Evolutionary conservation across 1,139 yeast genomes (phyloP).

Genomic region (Candida albicans): DNA sequence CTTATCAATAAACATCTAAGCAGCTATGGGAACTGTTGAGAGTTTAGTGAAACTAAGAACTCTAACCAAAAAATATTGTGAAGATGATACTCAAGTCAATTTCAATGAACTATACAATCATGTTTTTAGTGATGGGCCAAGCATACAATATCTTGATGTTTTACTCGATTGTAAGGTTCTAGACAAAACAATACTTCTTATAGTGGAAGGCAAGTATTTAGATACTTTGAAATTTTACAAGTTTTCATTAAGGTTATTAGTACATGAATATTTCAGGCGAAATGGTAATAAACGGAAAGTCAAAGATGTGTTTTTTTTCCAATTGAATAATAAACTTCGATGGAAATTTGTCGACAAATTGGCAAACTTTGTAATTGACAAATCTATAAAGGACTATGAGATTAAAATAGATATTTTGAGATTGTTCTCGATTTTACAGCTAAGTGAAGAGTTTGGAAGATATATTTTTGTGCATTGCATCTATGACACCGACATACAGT

Average conservation of each 20-base stretch:
- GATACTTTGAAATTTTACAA: constrained; percentile 3
- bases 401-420: constrained; percentile 2
- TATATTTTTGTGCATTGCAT: neutral
- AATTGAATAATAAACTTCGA: neutral
- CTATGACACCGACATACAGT: neutral
- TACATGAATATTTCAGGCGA: neutral
- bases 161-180: constrained; percentile 5
- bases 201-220: neutral
- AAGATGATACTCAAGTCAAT: neutral
- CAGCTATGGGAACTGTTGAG: too few species aligned
- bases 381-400: constrained; percentile 2
- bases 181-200: neutral
- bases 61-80: neutral
- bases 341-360: constrained; percentile 1
- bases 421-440: neutral
- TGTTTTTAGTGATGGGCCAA: constrained; percentile 3
- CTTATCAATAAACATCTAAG: too few species aligned
- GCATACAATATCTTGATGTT: constrained; percentile 1
- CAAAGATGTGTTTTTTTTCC: neutral
- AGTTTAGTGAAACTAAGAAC: too few species aligned
- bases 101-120: constrained; percentile 5
- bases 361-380: constrained; percentile 4
- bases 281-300: neutral
- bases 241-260: neutral
- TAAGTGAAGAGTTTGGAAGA: neutral